Evolutionary conservation across 441 rosid species (phyloP), one percentile per base, ranked within the genome.

Genomic region (Populus hybrid): DNA sequence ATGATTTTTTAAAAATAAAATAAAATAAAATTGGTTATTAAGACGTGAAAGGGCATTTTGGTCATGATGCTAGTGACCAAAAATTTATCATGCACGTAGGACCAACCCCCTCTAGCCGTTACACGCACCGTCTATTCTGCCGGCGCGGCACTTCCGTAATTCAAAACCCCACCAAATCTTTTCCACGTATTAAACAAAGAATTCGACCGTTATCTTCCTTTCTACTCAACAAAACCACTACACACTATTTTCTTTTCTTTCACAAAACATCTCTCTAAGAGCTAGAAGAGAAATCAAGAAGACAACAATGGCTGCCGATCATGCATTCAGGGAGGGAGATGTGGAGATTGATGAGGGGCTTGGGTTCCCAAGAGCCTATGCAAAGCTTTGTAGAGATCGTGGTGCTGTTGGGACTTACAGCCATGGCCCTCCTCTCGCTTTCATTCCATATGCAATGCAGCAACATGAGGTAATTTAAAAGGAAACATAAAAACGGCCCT

Each of bases 331-430:
- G 9, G 87, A 90, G n/a, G 91, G 88, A 30, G 97, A 95, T 46
- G 66, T 90, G 82, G 84, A 32, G 9, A 85, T 92, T 34, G 92
- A 91, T 10, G 91, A 89, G 76, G 85, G 90, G 67, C 88, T 87
- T 2, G 98, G 98, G 2, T 93, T 85, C 86, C 97, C 99, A 4
- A 83, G 79, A 83, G 94, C 97, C 40, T 93, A 87, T 50, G 92
- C 92, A 0, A 91, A 85, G 83, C 85, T 92, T 57, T 92, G 94
- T 81, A 83, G 90, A 70, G 93, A 87, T 77, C 63, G 75, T 10
- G 70, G 83, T 8, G 74, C 76, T 14, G 76, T 36, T 32, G 83
- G 82, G 6, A 81, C 87, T 14, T 93, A 83, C 77, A 78, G 59
- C 77, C 80, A 78, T 14, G 98, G 97, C 61, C 98, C 98, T 84